Conservation (phyloP, 75 land plant species). For the Cupressus sempervirens region DNA sequence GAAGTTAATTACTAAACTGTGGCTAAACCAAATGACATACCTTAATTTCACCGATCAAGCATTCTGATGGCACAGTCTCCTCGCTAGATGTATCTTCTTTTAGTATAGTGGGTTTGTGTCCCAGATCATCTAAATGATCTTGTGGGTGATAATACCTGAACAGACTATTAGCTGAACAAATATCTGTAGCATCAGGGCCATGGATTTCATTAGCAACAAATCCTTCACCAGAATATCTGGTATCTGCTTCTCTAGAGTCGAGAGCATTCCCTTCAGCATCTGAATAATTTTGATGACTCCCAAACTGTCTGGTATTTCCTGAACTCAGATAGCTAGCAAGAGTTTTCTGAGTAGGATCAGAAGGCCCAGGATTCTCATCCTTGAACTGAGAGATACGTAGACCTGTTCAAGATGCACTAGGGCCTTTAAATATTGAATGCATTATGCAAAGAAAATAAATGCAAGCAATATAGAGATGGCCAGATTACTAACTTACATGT, state of each 20-base stretch:
- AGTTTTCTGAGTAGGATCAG: constrained; percentile 61
- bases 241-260: background rate
- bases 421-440: background rate
- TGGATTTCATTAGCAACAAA: background rate
- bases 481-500: background rate
- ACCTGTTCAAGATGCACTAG: constrained; percentile 31
- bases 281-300: constrained; percentile 4
- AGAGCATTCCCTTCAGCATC: constrained; percentile 1
- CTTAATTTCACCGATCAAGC: constrained; percentile 6
- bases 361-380: constrained; percentile 35
- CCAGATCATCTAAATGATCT: background rate
- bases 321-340: constrained; percentile 34
- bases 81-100: background rate
- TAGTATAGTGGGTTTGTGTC: background rate
- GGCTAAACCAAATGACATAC: constrained; percentile 2
- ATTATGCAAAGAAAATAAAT: background rate
- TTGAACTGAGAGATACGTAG: constrained; percentile 75
- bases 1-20: background rate
- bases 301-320: constrained; percentile 17
- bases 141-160: constrained; percentile 7
- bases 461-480: background rate
- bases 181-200: background rate
- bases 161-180: background rate
- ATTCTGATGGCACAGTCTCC: background rate
- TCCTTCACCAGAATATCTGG: background rate